These are phyloP conservation scores for Guadua angustifolia DNA, from an alignment of 176 grass and related monocot genomes.

Conservation along the genomic window DNA sequence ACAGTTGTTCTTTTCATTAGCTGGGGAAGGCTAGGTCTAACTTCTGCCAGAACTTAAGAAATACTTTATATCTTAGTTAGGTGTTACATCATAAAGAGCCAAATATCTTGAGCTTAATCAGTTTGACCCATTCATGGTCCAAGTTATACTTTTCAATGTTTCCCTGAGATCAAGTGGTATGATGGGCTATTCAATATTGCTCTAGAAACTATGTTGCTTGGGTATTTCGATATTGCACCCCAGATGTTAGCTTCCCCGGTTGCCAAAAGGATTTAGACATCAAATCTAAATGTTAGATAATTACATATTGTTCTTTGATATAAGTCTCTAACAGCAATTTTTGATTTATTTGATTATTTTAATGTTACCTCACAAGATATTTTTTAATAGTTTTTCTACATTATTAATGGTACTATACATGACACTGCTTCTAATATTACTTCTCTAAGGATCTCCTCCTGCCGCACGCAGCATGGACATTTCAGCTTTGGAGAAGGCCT, in stretches of 20 bases:
- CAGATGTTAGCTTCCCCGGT: background rate
- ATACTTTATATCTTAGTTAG: slow-evolving; percentile 18
- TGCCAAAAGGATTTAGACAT: background rate
- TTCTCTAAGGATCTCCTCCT: slow-evolving; percentile 99
- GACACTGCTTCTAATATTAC: slow-evolving; percentile 81
- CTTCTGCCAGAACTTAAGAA: slow-evolving; percentile 2
- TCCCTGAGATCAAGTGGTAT: background rate
- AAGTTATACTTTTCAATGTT: slow-evolving; percentile 7
- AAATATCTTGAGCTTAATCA: background rate
- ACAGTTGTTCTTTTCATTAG: background rate
- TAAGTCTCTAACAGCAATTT: slow-evolving; percentile 14
- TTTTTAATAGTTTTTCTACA: slow-evolving; percentile 27
- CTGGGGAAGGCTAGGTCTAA: background rate
- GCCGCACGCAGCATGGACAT: slow-evolving; percentile 95
- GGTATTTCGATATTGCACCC: background rate
- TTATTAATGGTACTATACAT: slow-evolving; percentile 59
- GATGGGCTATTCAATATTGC: slow-evolving; percentile 6
- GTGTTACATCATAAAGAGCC: background rate
- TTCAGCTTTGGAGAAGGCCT: slow-evolving; percentile 85
- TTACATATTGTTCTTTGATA: background rate
- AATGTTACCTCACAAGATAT: slow-evolving; percentile 29
- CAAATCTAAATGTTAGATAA: background rate
- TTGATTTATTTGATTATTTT: slow-evolving; percentile 26
- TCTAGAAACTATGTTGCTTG: background rate
- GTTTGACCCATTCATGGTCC: background rate